Evolutionary conservation across 2,329 filamentous ascomycete species (phyloP), one percentile per base, ranked within the genome.

Genomic region (Epichloe brachyelytri): DNA sequence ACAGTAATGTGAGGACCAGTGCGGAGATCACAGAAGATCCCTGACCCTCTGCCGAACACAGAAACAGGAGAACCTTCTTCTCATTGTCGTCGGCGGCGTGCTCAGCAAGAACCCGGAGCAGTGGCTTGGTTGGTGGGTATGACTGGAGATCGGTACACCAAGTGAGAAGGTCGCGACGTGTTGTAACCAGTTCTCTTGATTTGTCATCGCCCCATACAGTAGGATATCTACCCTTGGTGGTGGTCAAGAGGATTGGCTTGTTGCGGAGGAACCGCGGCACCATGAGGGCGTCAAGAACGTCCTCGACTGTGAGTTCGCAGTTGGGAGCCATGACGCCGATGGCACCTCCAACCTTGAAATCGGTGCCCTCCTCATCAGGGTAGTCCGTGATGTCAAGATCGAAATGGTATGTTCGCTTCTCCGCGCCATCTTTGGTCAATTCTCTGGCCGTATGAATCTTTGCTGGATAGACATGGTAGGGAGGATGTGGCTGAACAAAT

Each of bases 341-440:
- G 49, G 93, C 93, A 50, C 93, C 93, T 52, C 93, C 93, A 17
- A 98, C 93, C 64, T 91, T 90, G 76, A 97, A 98, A 63, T 97
- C 93, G 5, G 90, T 82, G 47, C 79, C 76, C 50, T 86, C 85
- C 69, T 94, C 88, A 19, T 81, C 78, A 0, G 93, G 89, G 61
- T 98, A 98, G 64, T 95, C 85, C 46, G 91, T 96, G 47, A 98
- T 85, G 61, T 98, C 93, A 43, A 98, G 80, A 61, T 97, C 93
- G 61, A 97, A 97, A 68, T 98, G 93, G 66, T 91, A 95, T 0
- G 93, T 98, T 54, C 91, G 80, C 79, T 98, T 98, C 74, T 95
- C 88, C 5, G 93, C 93, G 20, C 91, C 91, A 22, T 80, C 75
- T 64, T 81, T 85, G 12, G 93, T 98, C 63, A 98, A 72, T 68